Evolutionary conservation across 169 alveolate genomes (phyloP).

Genomic region (Plasmodium fragile): DNA sequence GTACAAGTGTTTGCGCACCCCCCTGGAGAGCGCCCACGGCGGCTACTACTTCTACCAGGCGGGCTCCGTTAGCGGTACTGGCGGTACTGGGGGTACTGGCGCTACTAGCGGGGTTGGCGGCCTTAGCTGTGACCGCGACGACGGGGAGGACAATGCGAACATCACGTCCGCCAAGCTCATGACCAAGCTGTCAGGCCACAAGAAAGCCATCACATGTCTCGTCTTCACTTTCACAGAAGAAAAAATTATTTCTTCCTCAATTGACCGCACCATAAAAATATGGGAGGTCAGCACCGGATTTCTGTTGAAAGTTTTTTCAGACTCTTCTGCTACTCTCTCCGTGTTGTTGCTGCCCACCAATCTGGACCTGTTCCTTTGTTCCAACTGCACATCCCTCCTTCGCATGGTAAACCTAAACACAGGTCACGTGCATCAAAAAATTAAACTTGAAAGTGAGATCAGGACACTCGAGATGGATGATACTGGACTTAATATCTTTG

Average conservation of each 20-base stretch:
- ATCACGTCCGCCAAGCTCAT: slow-evolving; percentile 69
- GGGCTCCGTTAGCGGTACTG: not conserved
- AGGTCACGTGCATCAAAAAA: slow-evolving; percentile 88
- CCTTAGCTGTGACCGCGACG: too few relatives aligned
- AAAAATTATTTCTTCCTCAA: slow-evolving; percentile 87
- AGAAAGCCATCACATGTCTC: slow-evolving; percentile 85
- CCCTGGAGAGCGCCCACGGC: slow-evolving; percentile 66
- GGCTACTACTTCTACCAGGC: slow-evolving; percentile 2
- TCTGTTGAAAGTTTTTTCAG: slow-evolving; percentile 87
- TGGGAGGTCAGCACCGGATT: slow-evolving; percentile 90
- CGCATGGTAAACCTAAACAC: slow-evolving; percentile 87
- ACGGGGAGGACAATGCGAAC: slow-evolving; percentile 55
- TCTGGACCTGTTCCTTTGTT: slow-evolving; percentile 79
- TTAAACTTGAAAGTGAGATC: slow-evolving; percentile 87
- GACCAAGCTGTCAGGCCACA: slow-evolving; percentile 78
- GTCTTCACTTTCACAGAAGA: slow-evolving; percentile 81
- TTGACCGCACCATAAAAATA: slow-evolving; percentile 90
- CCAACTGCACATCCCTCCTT: slow-evolving; percentile 87
- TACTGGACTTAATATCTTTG: slow-evolving; percentile 87
- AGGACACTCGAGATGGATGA: slow-evolving; percentile 89
- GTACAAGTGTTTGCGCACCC: slow-evolving; percentile 81
- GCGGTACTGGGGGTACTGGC: not conserved
- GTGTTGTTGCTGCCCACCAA: slow-evolving; percentile 88
- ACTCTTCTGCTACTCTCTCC: slow-evolving; percentile 88
- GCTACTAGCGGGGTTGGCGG: not conserved